phyloP scores from a whole-genome alignment of 352 stramenopile genomes.

The Phytophthora aleatoria region DNA sequence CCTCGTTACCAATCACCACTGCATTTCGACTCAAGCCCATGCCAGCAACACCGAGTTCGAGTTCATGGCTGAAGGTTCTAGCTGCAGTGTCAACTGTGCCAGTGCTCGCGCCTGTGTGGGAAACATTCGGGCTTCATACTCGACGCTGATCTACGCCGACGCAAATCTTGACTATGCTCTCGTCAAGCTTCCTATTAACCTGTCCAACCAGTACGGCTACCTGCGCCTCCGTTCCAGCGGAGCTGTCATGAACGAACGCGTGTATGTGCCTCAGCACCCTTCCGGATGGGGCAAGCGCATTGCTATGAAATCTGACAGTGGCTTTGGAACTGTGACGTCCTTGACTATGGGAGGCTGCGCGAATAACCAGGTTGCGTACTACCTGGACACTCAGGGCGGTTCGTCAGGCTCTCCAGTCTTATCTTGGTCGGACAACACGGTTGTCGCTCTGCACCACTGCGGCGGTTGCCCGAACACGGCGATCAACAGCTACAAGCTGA shows the following conservation, averaged over 20 bases:
- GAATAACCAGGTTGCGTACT: conserved; percentile 66
- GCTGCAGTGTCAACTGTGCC: conserved; percentile 45
- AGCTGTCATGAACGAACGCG: conserved; percentile 49
- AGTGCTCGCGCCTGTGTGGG: conserved; percentile 41
- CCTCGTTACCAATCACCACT: conserved; percentile 84
- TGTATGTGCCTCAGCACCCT: conserved; percentile 75
- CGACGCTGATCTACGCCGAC: conserved; percentile 49
- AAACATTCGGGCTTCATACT: conserved; percentile 29
- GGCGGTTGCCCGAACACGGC: conserved; percentile 79
- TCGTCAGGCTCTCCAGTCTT: conserved; percentile 80
- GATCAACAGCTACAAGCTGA: conserved; percentile 65
- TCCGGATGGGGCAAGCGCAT: conserved; percentile 72
- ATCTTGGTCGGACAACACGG: conserved; percentile 56
- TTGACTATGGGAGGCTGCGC: conserved; percentile 50
- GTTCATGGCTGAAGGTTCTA: conserved; percentile 55
- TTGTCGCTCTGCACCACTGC: conserved; percentile 77
- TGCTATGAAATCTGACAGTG: conserved; percentile 52
- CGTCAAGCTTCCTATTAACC: conserved; percentile 63
- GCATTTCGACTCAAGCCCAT: conserved; percentile 52
- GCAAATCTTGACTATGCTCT: conserved; percentile 64
- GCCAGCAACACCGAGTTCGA: conserved; percentile 73
- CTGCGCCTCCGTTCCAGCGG: conserved; percentile 54
- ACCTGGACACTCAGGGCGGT: conserved; percentile 68
- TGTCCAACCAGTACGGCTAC: conserved; percentile 56
- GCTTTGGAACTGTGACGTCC: conserved; percentile 49